Percentiles rank a stretch among this genome's conserved stretches.
Conservation (phyloP, 805 yeast genomes). For the Candida anglica region DNA sequence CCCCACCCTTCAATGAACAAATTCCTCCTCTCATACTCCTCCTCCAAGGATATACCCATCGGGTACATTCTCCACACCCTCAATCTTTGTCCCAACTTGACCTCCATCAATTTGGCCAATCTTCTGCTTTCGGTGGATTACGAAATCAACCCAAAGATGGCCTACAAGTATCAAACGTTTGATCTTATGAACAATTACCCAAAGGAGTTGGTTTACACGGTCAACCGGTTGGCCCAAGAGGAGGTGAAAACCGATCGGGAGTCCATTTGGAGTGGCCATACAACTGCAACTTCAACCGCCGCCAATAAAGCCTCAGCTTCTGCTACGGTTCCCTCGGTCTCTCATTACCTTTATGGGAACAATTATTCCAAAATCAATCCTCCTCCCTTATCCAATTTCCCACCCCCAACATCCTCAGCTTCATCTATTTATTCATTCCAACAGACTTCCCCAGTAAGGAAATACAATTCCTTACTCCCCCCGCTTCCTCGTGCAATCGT, state of each 20-base stretch:
- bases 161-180: conserved; percentile 32
- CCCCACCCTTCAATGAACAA: conserved; percentile 61
- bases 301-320: background rate
- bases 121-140: conserved; percentile 68
- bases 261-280: background rate
- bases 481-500: conserved; percentile 27
- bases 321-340: too few relatives aligned
- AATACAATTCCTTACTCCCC: conserved; percentile 37
- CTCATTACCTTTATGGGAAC: too few relatives aligned
- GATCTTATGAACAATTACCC: conserved; percentile 37
- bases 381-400: too few relatives aligned
- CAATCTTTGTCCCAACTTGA: conserved; percentile 61
- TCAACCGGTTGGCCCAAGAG: conserved; percentile 24
- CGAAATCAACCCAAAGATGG: conserved; percentile 37
- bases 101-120: conserved; percentile 52
- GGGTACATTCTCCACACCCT: conserved; percentile 71
- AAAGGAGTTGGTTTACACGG: conserved; percentile 19
- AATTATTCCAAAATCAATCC: too few relatives aligned
- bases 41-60: conserved; percentile 72
- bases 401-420: conserved; percentile 11
- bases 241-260: too few relatives aligned
- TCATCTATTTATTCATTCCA: conserved; percentile 21
- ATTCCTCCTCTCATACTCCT: conserved; percentile 57
- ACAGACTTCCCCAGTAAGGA: conserved; percentile 17
- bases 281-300: background rate